Percentiles rank a stretch among this genome's conserved stretches.
Evolutionary conservation across 371 early-diverging fungal species (phyloP).

Genomic region (Coemansia sp.): DNA sequence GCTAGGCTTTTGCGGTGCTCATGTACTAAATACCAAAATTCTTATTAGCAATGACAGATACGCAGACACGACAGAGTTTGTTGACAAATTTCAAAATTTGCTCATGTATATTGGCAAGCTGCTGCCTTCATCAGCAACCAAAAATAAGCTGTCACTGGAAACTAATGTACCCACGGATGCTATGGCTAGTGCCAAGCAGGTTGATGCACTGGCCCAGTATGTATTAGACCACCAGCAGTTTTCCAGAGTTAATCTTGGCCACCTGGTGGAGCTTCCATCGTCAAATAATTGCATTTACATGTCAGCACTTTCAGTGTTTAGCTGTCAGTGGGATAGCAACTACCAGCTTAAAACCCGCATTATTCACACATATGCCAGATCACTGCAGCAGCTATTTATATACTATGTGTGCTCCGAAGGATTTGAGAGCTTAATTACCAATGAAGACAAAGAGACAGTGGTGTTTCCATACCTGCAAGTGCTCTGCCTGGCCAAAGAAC

Average conservation of each 20-base stretch:
- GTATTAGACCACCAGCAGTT: neutral
- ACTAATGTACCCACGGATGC: too few relatives aligned
- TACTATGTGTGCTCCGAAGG: neutral
- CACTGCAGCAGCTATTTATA: neutral
- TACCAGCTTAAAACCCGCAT: slow-evolving; percentile 11
- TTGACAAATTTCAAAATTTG: neutral
- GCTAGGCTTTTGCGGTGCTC: neutral
- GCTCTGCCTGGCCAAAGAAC: neutral
- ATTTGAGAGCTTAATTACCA: neutral
- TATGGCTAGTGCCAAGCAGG: neutral
- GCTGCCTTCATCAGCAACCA: neutral
- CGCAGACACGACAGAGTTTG: neutral
- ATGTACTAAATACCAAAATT: slow-evolving; percentile 1
- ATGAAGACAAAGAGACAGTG: neutral
- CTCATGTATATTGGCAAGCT: neutral
- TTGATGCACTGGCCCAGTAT: neutral
- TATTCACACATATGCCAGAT: slow-evolving; percentile 1
- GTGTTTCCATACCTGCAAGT: neutral
- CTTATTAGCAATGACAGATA: neutral
- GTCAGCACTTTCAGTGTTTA: neutral
- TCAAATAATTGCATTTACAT: neutral
- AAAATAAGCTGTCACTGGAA: neutral
- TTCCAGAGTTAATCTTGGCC: neutral
- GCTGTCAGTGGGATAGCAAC: slow-evolving; percentile 1
- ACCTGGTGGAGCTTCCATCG: neutral